phyloP scores from a whole-genome alignment of 2,329 filamentous ascomycete species.

The Grosmannia serpens region DNA sequence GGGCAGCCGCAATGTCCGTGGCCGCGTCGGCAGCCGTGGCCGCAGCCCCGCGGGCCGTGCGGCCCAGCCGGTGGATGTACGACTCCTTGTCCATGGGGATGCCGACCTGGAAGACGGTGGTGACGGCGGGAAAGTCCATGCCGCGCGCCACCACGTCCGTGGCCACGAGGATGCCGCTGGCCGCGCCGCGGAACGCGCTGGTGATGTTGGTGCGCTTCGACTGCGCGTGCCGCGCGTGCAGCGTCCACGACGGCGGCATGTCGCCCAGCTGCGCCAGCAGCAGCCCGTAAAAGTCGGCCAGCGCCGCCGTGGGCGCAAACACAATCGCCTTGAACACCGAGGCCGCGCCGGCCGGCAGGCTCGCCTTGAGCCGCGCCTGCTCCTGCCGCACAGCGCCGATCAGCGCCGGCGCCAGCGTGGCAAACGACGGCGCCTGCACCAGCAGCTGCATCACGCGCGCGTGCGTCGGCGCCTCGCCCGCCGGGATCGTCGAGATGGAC shows the following conservation, averaged over 20 bases:
- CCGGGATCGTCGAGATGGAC: conserved; percentile 68
- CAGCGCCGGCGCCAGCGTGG: conserved; percentile 51
- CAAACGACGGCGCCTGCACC: conserved; percentile 55
- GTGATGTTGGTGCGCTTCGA: conserved; percentile 43
- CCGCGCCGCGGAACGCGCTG: conserved; percentile 45
- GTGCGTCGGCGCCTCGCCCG: conserved; percentile 67
- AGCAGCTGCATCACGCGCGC: conserved; percentile 62
- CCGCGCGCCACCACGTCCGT: conserved; percentile 62
- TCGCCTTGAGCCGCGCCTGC: conserved; percentile 11
- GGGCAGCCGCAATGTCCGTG: conserved; percentile 28
- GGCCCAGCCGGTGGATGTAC: conserved; percentile 57
- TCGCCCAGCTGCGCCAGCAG: conserved; percentile 28
- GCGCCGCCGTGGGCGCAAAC: conserved; percentile 55
- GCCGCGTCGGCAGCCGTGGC: conserved; percentile 49
- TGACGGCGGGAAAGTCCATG: conserved; percentile 63
- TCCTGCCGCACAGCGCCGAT: conserved; percentile 44
- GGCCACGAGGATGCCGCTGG: conserved; percentile 46
- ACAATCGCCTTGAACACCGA: conserved; percentile 71
- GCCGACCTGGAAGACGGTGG: conserved; percentile 53
- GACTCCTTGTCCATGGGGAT: conserved; percentile 47
- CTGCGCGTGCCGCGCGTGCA: conserved; percentile 42
- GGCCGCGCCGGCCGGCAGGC: conserved; percentile 2
- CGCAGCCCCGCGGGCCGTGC: conserved; percentile 51
- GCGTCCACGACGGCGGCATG: conserved; percentile 30
- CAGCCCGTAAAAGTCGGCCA: conserved; percentile 38